Evolutionary conservation across 2,329 filamentous ascomycete species (phyloP).

Genomic region (Fusarium agapanthi): DNA sequence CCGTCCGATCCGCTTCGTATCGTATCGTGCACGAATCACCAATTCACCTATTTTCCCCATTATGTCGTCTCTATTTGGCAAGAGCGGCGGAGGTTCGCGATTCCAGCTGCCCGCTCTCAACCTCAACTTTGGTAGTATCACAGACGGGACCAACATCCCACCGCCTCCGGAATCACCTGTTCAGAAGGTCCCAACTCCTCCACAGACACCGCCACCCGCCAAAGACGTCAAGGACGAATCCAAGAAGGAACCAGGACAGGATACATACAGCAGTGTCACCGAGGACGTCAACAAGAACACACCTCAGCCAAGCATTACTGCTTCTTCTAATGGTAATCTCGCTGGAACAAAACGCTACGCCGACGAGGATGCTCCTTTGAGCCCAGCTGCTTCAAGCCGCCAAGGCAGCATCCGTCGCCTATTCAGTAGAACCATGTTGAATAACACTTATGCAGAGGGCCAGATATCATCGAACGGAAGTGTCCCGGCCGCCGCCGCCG

Average conservation of each 20-base stretch:
- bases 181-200: constrained; percentile 57
- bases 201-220: constrained; percentile 46
- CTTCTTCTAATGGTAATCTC: constrained; percentile 53
- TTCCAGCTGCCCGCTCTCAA: constrained; percentile 68
- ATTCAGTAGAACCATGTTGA: constrained; percentile 65
- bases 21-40: constrained; percentile 21
- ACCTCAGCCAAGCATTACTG: constrained; percentile 36
- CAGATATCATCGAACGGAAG: constrained; percentile 53
- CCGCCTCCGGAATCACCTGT: constrained; percentile 65
- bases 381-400: constrained; percentile 61
- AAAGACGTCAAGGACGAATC: constrained; percentile 36
- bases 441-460: constrained; percentile 61
- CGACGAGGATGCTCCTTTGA: constrained; percentile 61
- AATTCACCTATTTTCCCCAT: constrained; percentile 1
- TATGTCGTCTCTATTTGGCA: constrained; percentile 47
- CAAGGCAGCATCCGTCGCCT: constrained; percentile 66
- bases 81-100: constrained; percentile 45
- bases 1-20: constrained; percentile 19
- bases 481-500: constrained; percentile 47
- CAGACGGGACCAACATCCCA: constrained; percentile 69
- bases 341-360: constrained; percentile 59
- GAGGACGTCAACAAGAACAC: constrained; percentile 31
- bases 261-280: constrained; percentile 23
- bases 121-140: constrained; percentile 67
- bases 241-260: constrained; percentile 17